Conservation (phyloP, 768 basidiomycete genomes). For the Hemileccinum rubropunctum region DNA sequence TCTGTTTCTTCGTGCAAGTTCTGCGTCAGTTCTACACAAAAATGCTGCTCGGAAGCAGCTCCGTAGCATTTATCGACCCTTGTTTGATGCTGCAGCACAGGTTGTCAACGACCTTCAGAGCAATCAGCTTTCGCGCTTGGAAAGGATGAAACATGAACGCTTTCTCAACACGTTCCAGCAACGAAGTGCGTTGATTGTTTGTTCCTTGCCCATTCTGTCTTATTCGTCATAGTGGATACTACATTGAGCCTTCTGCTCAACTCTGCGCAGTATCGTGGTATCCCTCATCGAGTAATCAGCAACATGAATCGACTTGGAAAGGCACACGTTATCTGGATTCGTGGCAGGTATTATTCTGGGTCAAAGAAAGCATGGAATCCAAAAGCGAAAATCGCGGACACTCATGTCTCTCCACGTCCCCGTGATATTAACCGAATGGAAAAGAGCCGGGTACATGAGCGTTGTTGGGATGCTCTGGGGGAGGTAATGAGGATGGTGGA, state of each 20-base stretch:
- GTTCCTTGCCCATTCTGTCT: slow-evolving; percentile 3
- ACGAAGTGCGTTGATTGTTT: slow-evolving; percentile 41
- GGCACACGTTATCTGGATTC: slow-evolving; percentile 25
- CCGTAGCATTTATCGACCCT: slow-evolving; percentile 50
- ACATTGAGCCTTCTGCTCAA: slow-evolving; percentile 61
- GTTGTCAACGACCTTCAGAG: slow-evolving; percentile 42
- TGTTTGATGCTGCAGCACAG: slow-evolving; percentile 49
- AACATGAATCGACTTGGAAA: slow-evolving; percentile 44
- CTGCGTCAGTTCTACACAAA: slow-evolving; percentile 59
- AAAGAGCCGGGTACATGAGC: slow-evolving; percentile 32
- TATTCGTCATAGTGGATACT: slow-evolving; percentile 54
- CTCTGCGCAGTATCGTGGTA: slow-evolving; percentile 61
- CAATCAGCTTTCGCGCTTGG: slow-evolving; percentile 18
- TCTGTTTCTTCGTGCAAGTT: slow-evolving; percentile 52
- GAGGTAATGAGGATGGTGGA: slow-evolving; percentile 61
- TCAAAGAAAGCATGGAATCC: slow-evolving; percentile 39
- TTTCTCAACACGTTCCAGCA: slow-evolving; percentile 56
- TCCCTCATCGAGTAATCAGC: slow-evolving; percentile 56
- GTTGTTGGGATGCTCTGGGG: slow-evolving; percentile 46
- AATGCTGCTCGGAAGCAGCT: slow-evolving; percentile 41
- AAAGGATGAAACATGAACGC: slow-evolving; percentile 31
- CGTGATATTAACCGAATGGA: slow-evolving; percentile 20
- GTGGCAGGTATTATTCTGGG: slow-evolving; percentile 17
- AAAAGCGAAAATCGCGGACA: slow-evolving; percentile 28
- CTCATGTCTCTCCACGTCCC: slow-evolving; percentile 5